These are phyloP conservation scores for Neospermospora avenae DNA, from an alignment of 2,329 filamentous ascomycete species.

Conservation along the genomic window DNA sequence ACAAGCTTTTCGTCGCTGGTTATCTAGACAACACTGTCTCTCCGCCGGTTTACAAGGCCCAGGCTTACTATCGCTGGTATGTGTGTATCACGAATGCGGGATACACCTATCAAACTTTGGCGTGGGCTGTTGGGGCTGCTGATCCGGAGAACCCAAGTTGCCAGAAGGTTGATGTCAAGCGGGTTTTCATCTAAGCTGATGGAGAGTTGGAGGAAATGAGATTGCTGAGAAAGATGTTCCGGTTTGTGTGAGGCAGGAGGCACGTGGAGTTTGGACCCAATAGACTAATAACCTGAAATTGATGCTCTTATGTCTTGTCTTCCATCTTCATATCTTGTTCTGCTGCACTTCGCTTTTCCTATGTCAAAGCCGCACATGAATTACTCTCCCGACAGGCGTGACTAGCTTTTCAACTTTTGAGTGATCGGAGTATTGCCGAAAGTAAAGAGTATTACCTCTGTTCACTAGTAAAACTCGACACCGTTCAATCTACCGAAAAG, in stretches of 20 bases:
- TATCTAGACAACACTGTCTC: conserved; percentile 40
- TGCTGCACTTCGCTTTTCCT: neutral
- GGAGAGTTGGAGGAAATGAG: neutral
- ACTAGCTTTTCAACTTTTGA: too few species aligned
- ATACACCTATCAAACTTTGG: conserved; percentile 43
- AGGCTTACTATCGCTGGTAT: conserved; percentile 40
- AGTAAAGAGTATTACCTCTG: too few species aligned
- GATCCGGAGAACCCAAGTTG: conserved; percentile 45
- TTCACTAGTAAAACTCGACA: too few species aligned
- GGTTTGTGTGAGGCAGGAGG: neutral
- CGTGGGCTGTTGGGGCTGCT: conserved; percentile 40
- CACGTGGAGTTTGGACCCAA: neutral
- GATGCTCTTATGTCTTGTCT: neutral
- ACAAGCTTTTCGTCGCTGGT: conserved; percentile 39
- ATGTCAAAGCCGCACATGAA: too few species aligned
- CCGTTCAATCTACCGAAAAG: too few species aligned
- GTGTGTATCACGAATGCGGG: conserved; percentile 42
- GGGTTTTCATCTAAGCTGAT: conserved; percentile 22
- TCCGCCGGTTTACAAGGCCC: conserved; percentile 30
- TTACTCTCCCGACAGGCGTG: neutral
- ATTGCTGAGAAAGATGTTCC: neutral
- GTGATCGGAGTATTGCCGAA: too few species aligned
- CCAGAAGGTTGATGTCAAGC: conserved; percentile 41
- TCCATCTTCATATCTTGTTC: neutral
- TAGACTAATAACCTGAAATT: neutral